These are phyloP conservation scores for Botrytis medusae DNA, from an alignment of 2,329 filamentous ascomycete species.

Conservation along the genomic window DNA sequence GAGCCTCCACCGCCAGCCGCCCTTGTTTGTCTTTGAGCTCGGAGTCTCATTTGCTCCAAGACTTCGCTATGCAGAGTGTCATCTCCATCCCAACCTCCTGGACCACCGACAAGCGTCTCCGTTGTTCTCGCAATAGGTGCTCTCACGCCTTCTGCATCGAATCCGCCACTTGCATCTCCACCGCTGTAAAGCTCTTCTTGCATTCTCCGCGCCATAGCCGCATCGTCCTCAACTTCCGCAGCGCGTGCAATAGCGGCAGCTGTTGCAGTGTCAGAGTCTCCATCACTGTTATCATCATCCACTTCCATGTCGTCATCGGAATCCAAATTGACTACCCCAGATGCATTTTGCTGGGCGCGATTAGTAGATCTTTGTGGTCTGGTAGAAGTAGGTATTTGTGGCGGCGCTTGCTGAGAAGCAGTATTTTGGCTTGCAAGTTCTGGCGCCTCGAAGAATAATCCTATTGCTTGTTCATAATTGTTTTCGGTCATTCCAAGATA, in stretches of 20 bases:
- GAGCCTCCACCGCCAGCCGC: constrained; percentile 9
- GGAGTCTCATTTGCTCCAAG: constrained; percentile 38
- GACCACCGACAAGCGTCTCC: constrained; percentile 83
- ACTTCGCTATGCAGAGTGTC: constrained; percentile 41
- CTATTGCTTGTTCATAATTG: constrained; percentile 81
- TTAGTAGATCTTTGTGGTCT: constrained; percentile 29
- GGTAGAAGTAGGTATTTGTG: constrained; percentile 37
- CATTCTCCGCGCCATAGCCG: constrained; percentile 84
- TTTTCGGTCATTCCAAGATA: constrained; percentile 84
- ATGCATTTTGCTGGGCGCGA: constrained; percentile 47
- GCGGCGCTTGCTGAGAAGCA: constrained; percentile 29
- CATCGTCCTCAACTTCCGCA: constrained; percentile 79
- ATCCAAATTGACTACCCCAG: constrained; percentile 71
- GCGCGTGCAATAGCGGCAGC: constrained; percentile 45
- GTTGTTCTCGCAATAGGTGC: constrained; percentile 90
- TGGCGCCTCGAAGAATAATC: constrained; percentile 86
- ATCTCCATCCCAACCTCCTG: constrained; percentile 48
- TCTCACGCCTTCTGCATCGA: constrained; percentile 64
- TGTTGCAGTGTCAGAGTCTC: constrained; percentile 31
- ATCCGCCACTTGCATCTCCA: constrained; percentile 45
- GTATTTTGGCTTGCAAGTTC: constrained; percentile 53
- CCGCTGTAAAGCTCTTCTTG: constrained; percentile 87
- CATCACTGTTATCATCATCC: constrained; percentile 44
- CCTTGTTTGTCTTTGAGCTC: constrained; percentile 34
- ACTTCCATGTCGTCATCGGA: constrained; percentile 71